Evolutionary conservation across 2,329 filamentous ascomycete species (phyloP), one percentile per base, ranked within the genome.

Genomic region (Epichloe festucae): DNA sequence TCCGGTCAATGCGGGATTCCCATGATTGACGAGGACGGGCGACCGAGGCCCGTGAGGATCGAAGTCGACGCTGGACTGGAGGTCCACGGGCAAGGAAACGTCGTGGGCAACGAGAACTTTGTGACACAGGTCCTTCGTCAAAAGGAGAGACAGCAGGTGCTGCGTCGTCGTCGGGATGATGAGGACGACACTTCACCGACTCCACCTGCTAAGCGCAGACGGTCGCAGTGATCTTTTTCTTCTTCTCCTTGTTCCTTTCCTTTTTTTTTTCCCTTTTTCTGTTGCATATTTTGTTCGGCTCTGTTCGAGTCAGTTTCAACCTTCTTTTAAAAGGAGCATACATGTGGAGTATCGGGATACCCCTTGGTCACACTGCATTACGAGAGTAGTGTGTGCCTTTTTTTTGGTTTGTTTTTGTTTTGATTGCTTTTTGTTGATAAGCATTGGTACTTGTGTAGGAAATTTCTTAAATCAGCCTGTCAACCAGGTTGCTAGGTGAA

Each of bases 21-120:
- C 39, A 72, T 75, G 73, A 68, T 73, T 41, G 69, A 74, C 50
- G 68, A 70, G 49, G 63, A 72, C 11, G 72, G 72, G 15, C 63
- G 63, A 21, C 68, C 69, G 5, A 61, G 73, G 12, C 69, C 70
- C 1, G 57, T 76, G 42, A 62, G 60, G 23, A 64, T 76, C 35
- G 62, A 68, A 27, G 66, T 79, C 12, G 68, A 71, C 21, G 72
- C 75, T 2, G 70, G 73, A 15, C 57, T 76, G 19, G 68, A 63
- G 8, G 65, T 77, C 15, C 63, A 70, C 39, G 74, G 75, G 0
- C 56, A 62, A 2, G 63, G 65, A 11, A 78, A 78, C 49, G 56
- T 75, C 12, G 56, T 77, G 5, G 74, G 73, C 21, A 63, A 55
- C 35, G 61, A 63, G 19, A 52, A 59, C 3, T 44, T 64, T 5